Evolutionary conservation across 2,329 filamentous ascomycete species (phyloP).

Genomic region (Dothiorella sarmentorum): DNA sequence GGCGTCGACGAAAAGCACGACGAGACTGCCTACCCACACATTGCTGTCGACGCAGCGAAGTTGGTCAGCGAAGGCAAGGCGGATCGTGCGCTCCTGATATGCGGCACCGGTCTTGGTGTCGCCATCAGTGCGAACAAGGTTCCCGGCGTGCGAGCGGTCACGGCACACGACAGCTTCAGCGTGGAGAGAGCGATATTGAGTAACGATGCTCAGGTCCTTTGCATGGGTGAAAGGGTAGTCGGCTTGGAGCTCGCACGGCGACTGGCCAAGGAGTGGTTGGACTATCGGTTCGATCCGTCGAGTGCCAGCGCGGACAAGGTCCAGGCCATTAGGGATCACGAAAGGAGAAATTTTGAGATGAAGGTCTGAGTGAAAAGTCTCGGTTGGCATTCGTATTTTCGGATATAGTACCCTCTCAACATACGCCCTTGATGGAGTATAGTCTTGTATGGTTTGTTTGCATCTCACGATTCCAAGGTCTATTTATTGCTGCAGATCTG

Average conservation of each 20-base stretch:
- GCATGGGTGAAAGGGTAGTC: slow-evolving; percentile 80
- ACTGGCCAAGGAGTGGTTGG: slow-evolving; percentile 76
- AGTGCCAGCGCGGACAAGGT: slow-evolving; percentile 61
- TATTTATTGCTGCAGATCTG: too few species aligned
- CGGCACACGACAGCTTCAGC: slow-evolving; percentile 80
- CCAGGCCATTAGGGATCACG: slow-evolving; percentile 47
- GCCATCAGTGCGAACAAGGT: slow-evolving; percentile 90
- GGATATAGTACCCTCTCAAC: background rate
- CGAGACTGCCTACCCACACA: slow-evolving; percentile 78
- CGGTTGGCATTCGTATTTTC: background rate
- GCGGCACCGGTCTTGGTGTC: slow-evolving; percentile 81
- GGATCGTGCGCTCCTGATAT: slow-evolving; percentile 78
- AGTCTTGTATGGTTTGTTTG: background rate
- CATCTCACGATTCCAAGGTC: background rate
- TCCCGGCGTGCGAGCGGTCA: slow-evolving; percentile 79
- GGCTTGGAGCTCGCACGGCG: slow-evolving; percentile 76
- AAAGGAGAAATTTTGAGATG: slow-evolving; percentile 31
- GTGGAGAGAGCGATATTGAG: slow-evolving; percentile 77
- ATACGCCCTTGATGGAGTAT: background rate
- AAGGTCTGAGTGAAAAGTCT: background rate
- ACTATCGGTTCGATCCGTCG: slow-evolving; percentile 71
- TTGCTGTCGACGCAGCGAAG: slow-evolving; percentile 69
- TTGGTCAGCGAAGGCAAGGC: slow-evolving; percentile 61
- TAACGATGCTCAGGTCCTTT: slow-evolving; percentile 84
- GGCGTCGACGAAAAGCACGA: slow-evolving; percentile 64